A percentile compares a stretch with the other conserved stretches of the same genome.
Evolutionary conservation across 2,329 filamentous ascomycete genomes (phyloP).

Genomic region (Pseudonectria foliicola): DNA sequence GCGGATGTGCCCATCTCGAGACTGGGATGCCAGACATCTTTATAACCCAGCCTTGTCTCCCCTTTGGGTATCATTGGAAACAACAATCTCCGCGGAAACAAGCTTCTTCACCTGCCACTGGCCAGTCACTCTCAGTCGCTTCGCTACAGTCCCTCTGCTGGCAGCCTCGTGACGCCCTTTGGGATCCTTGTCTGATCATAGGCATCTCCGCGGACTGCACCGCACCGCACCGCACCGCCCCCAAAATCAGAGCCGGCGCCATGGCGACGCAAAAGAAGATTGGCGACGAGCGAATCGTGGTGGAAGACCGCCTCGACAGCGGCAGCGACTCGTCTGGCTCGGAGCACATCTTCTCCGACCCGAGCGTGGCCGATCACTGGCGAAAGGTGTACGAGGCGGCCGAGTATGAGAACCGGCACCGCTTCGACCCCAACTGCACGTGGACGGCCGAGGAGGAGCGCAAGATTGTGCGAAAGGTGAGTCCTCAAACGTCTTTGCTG

Average conservation of each 20-base stretch:
- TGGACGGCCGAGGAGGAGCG: constrained; percentile 44
- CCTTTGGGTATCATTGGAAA: too few species aligned
- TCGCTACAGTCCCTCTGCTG: too few species aligned
- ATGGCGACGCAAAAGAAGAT: constrained; percentile 5
- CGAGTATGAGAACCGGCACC: constrained; percentile 52
- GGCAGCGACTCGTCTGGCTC: constrained; percentile 16
- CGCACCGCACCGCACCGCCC: too few species aligned
- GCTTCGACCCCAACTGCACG: constrained; percentile 41
- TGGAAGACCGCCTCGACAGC: constrained; percentile 13
- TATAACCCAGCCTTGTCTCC: too few species aligned
- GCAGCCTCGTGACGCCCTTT: too few species aligned
- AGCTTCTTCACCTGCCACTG: too few species aligned
- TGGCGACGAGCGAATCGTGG: constrained; percentile 8
- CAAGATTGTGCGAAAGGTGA: constrained; percentile 37
- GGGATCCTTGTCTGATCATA: too few species aligned
- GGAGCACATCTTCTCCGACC: constrained; percentile 42
- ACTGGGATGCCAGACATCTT: too few species aligned
- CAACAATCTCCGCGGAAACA: too few species aligned
- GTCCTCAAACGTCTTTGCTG: neutral
- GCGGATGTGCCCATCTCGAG: too few species aligned
- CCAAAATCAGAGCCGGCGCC: constrained; percentile 11
- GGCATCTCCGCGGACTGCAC: too few species aligned
- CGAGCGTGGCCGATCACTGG: constrained; percentile 46
- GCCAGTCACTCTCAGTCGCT: too few species aligned
- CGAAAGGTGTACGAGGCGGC: constrained; percentile 46